Evolutionary conservation across 2,329 filamentous ascomycete genomes (phyloP), one percentile per base, ranked within the genome.

Genomic region (Ophiostoma sp.): DNA sequence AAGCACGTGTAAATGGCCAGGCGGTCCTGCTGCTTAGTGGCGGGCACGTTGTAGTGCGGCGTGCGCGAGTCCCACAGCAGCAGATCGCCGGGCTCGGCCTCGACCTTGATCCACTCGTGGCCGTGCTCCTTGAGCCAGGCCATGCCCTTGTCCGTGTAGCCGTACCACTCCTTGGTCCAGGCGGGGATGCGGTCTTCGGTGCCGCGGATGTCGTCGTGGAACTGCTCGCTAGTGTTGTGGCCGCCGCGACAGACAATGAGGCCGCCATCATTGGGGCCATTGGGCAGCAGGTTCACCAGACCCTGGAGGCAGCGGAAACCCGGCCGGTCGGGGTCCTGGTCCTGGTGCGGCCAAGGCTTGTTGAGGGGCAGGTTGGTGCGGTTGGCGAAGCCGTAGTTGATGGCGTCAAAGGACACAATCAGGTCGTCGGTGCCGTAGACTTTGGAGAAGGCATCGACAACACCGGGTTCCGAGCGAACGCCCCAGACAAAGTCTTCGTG

Each of bases 271-370:
- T 61, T 31, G 5, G 57, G 28, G 1, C 57, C 57, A 2, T 83
- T 83, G 1, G 83, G 84, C 8, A 81, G 79, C 12, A 81, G 82
- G 77, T 85, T 86, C 1, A 85, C 75, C 4, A 86, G 77, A 0
- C 85, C 84, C 45, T 86, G 84, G 0, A 85, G 79, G 75, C 86
- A 88, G 2, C 84, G 81, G 77, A 88, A 86, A 0, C 85, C 86
- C 15, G 80, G 80, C 75, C 80, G 82, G 7, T 78, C 79, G 0
- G 82, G 84, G 71, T 84, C 81, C 74, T 85, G 83, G 72, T 85
- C 84, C 61, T 85, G 83, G 75, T 85, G 84, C 2, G 83, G 82
- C 84, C 83, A 85, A 1, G 83, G 84, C 71, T 80, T 82, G 77
- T 82, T 84, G 11, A 77, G 70, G 3, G 78, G 76, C 4, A 82